These are phyloP conservation scores for Aspergillus sparsus DNA, from an alignment of 495 filamentous ascomycete genomes.

Conservation along the genomic window DNA sequence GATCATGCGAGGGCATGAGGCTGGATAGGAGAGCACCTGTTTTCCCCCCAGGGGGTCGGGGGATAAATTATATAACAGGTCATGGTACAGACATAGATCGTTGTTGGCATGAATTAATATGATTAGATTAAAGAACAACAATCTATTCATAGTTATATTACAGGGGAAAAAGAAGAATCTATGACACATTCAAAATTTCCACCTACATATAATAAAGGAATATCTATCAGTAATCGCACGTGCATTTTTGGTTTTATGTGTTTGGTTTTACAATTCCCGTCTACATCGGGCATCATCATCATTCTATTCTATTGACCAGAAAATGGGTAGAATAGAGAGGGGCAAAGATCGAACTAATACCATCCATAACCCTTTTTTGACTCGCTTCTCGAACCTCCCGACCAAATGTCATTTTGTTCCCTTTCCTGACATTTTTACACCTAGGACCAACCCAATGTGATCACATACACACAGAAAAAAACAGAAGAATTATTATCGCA, in stretches of 20 bases:
- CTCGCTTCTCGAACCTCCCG: not conserved
- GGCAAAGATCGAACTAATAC: not conserved
- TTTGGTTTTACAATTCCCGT: constrained; percentile 15
- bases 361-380: not conserved
- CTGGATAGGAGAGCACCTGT: too few species aligned
- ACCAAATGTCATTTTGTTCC: constrained; percentile 7
- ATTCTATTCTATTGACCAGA: not conserved
- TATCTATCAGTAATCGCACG: not conserved
- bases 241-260: constrained; percentile 17
- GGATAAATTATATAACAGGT: too few species aligned
- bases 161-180: too few species aligned
- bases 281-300: not conserved
- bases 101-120: too few species aligned
- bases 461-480: not conserved
- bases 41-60: too few species aligned
- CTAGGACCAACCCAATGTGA: constrained; percentile 13
- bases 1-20: too few species aligned
- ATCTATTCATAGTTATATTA: too few species aligned
- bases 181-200: too few species aligned
- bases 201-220: too few species aligned
- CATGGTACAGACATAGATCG: too few species aligned
- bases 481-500: not conserved
- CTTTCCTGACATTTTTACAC: constrained; percentile 13
- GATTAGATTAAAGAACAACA: too few species aligned
- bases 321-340: not conserved